Base-by-base conservation (phyloP, 1,139 yeast genomes). In the Pichia sorboxylosa region DNA sequence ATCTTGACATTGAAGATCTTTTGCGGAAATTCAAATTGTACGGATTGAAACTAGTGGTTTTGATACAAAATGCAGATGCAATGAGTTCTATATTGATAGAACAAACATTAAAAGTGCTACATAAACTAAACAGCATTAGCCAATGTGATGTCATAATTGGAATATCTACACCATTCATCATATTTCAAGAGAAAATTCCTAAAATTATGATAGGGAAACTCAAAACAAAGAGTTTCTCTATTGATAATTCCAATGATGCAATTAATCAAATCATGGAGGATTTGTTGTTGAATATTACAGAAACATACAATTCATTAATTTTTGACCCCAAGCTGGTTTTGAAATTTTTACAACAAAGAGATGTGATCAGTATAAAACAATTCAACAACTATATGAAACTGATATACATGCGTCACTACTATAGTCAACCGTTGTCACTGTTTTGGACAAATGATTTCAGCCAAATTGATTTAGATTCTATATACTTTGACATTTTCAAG, bases 341-440 rank as follows among this genome's bases (percentile, higher is more conserved):
- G 25, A 38, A 44, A 17, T 49, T 48, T 28, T 37, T 51, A 17
- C 29, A 44, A 14, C 27, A 37, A 31, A 43, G 44, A 22, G 40
- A 46, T n/a, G 36, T 38, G 25, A 41, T 51, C 13, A 49, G 54
- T 38, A 44, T 51, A 23, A 29, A 44, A 4, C 49, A 58, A 29
- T 55, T 64, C 17, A 64, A 74, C 29, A 80, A 77, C 13, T 66
- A 69, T 29, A 56, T 82, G 41, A 76, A 74, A 44, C 61, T 79
- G 38, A 58, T 76, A 18, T 64, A 74, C 45, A 76, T 82, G 83
- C 65, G 76, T 5, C 79, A 77, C 47, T 81, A 72, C 50, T 80
- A 69, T 48, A 74, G 71, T 37, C 78, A 74, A 55, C 84, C 90
- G 1, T 63, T 76, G 34, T 63, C 80, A 0, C 53, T 69, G 1